Conservation (phyloP, 192 early-diverging fungal genomes). For the Phycomyces blakesleeanus region DNA sequence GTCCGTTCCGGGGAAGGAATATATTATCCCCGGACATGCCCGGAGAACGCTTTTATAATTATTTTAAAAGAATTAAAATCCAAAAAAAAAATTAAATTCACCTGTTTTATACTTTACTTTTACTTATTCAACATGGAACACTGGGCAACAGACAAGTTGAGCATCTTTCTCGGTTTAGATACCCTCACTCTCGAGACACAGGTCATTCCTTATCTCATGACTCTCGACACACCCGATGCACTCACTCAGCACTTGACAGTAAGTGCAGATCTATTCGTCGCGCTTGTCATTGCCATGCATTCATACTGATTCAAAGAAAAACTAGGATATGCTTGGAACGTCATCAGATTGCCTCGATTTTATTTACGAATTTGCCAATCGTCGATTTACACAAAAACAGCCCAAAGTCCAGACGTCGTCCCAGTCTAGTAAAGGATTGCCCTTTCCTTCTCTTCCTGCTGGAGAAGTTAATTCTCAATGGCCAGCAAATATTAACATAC, state of each 20-base stretch:
- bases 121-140: too few species aligned
- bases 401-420: conserved; percentile 8
- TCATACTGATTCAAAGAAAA: neutral
- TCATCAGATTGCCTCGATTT: conserved; percentile 23
- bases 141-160: conserved; percentile 36
- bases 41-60: too few species aligned
- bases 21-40: too few species aligned
- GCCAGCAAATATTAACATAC: too few species aligned
- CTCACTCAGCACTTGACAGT: conserved; percentile 31
- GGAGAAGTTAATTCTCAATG: too few species aligned
- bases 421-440: neutral
- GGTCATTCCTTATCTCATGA: conserved; percentile 36
- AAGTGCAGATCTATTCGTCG: neutral
- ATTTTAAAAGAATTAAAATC: too few species aligned
- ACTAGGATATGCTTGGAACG: conserved; percentile 29
- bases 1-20: too few species aligned
- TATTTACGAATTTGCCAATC: conserved; percentile 30
- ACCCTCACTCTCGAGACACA: conserved; percentile 32
- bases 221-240: conserved; percentile 16
- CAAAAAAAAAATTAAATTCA: too few species aligned
- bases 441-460: conserved; percentile 1
- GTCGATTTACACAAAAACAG: conserved; percentile 23
- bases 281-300: neutral
- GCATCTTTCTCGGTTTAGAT: conserved; percentile 37
- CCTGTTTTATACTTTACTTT: too few species aligned